phyloP scores from a whole-genome alignment of 177 flowering plant species.

The Vitis hybrid region DNA sequence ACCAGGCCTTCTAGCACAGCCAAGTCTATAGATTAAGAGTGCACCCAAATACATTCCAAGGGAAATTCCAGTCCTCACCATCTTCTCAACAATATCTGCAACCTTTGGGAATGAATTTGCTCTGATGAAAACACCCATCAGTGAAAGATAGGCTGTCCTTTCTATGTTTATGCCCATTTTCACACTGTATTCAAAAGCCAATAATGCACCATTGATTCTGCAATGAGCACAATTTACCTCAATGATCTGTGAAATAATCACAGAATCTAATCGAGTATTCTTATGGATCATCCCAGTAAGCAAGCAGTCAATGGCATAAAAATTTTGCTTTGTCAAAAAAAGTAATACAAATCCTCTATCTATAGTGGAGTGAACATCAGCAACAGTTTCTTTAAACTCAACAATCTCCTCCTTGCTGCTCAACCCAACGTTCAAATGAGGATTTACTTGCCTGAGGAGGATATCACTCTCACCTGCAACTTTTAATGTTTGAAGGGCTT shows the following conservation, averaged over 20 bases:
- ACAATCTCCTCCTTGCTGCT: slow-evolving; percentile 13
- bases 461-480: slow-evolving; percentile 50
- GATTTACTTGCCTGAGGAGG: slow-evolving; percentile 73
- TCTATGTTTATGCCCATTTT: slow-evolving; percentile 45
- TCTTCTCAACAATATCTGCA: slow-evolving; percentile 50
- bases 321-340: slow-evolving; percentile 50
- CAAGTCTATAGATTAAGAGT: slow-evolving; percentile 65
- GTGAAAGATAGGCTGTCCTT: slow-evolving; percentile 53
- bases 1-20: slow-evolving; percentile 45
- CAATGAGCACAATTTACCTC: slow-evolving; percentile 38
- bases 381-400: slow-evolving; percentile 1
- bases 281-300: slow-evolving; percentile 36
- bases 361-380: slow-evolving; percentile 17
- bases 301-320: slow-evolving; percentile 53
- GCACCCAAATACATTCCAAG: slow-evolving; percentile 54
- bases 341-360: slow-evolving; percentile 47
- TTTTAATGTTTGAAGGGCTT: slow-evolving; percentile 54
- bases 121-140: slow-evolving; percentile 61
- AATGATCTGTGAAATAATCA: slow-evolving; percentile 47
- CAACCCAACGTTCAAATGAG: slow-evolving; percentile 45
- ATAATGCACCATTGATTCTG: slow-evolving; percentile 51
- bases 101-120: slow-evolving; percentile 35
- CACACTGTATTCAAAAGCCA: slow-evolving; percentile 59
- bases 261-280: slow-evolving; percentile 35
- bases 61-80: slow-evolving; percentile 47